phyloP scores from a whole-genome alignment of 169 alveolate species.

The Babesia divergens region DNA sequence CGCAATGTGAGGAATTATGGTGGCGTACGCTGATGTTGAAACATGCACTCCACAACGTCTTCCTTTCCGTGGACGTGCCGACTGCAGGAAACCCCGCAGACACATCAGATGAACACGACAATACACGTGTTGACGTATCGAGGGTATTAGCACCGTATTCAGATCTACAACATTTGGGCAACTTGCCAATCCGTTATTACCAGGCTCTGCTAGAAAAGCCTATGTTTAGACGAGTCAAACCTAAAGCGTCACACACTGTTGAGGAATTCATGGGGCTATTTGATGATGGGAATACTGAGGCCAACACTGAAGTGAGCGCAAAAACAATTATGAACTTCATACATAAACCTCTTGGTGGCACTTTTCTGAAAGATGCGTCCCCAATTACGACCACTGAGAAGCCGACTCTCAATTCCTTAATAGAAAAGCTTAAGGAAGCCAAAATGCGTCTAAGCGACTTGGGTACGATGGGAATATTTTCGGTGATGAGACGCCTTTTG shows the following conservation, averaged over 20 bases:
- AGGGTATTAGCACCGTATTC: neutral
- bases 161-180: neutral
- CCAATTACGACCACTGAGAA: neutral
- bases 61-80: constrained; percentile 2
- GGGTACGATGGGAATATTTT: neutral
- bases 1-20: constrained; percentile 6
- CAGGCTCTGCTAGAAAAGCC: neutral
- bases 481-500: neutral
- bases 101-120: neutral
- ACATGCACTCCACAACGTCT: constrained; percentile 7
- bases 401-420: neutral
- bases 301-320: neutral
- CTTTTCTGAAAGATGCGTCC: neutral
- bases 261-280: constrained; percentile 1
- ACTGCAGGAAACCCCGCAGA: too few relatives aligned
- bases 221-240: neutral
- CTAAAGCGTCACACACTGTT: neutral
- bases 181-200: neutral
- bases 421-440: neutral
- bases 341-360: constrained; percentile 2
- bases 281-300: neutral
- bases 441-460: neutral
- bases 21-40: constrained; percentile 8
- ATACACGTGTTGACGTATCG: neutral
- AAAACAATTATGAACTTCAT: neutral